Evolutionary conservation across 805 yeast genomes (phyloP).

Genomic region (Suhomyces vadensis): DNA sequence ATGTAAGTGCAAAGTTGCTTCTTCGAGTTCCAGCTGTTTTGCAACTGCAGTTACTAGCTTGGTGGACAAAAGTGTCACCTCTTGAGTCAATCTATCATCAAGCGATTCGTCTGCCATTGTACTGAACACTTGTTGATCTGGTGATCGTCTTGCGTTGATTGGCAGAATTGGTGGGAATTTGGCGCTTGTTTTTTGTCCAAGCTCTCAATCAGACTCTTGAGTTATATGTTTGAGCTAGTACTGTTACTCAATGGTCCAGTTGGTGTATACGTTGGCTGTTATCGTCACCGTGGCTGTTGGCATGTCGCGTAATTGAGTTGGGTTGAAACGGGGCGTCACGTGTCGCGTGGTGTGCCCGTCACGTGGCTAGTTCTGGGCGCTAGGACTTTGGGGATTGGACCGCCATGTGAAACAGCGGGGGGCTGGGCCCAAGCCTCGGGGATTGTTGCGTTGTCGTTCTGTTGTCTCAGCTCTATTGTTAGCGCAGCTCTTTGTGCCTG

Average conservation of each 20-base stretch:
- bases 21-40: conserved; percentile 57
- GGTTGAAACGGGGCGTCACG: background rate
- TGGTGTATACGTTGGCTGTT: background rate
- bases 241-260: background rate
- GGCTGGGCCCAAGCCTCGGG: no score
- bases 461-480: no score
- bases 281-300: conserved; percentile 1
- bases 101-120: conserved; percentile 14
- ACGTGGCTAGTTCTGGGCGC: no score
- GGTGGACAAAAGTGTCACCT: conserved; percentile 58
- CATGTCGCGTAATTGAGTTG: conserved; percentile 1
- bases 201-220: background rate
- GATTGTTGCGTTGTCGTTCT: no score
- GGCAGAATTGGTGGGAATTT: background rate
- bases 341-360: background rate
- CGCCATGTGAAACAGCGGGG: no score
- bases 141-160: no score
- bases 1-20: conserved; percentile 41
- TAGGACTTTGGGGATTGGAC: no score
- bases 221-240: background rate
- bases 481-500: no score
- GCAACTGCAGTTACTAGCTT: conserved; percentile 61
- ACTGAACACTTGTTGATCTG: background rate
- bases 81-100: conserved; percentile 48
- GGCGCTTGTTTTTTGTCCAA: background rate